Evolutionary conservation across 495 filamentous ascomycete species (phyloP).

Genomic region (Podospora pseudopauciseta): DNA sequence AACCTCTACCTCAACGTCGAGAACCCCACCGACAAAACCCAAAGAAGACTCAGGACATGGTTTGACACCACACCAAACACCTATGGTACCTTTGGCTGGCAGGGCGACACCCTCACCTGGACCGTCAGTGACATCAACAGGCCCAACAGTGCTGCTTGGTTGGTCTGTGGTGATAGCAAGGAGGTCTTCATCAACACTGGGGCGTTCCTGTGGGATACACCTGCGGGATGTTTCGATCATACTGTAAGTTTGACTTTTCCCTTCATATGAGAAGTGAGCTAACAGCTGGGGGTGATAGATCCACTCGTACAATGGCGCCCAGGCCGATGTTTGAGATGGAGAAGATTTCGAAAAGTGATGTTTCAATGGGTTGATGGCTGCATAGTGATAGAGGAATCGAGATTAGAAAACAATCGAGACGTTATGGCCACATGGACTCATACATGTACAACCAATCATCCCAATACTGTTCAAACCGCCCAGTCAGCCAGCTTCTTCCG

Average conservation of each 20-base stretch:
- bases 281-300: constrained; percentile 15
- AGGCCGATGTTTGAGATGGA: constrained; percentile 17
- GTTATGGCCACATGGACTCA: constrained; percentile 43
- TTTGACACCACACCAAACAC: constrained; percentile 34
- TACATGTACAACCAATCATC: constrained; percentile 48
- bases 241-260: constrained; percentile 34
- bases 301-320: constrained; percentile 23
- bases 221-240: constrained; percentile 49
- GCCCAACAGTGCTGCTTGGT: constrained; percentile 47
- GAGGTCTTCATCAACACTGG: constrained; percentile 49
- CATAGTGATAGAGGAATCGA: background rate
- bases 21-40: constrained; percentile 38
- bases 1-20: constrained; percentile 29
- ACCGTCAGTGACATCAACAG: constrained; percentile 35
- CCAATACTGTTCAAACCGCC: constrained; percentile 41
- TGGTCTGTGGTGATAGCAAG: constrained; percentile 41
- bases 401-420: background rate
- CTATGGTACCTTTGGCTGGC: constrained; percentile 48
- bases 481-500: constrained; percentile 41
- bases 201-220: constrained; percentile 46
- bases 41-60: constrained; percentile 35
- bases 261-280: background rate
- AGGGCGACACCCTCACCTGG: constrained; percentile 49
- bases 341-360: too few species aligned
- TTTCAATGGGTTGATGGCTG: background rate